Evolutionary conservation across 2,329 filamentous ascomycete genomes (phyloP), one percentile per base, ranked within the genome.

Genomic region (Metarhizium brunneum): DNA sequence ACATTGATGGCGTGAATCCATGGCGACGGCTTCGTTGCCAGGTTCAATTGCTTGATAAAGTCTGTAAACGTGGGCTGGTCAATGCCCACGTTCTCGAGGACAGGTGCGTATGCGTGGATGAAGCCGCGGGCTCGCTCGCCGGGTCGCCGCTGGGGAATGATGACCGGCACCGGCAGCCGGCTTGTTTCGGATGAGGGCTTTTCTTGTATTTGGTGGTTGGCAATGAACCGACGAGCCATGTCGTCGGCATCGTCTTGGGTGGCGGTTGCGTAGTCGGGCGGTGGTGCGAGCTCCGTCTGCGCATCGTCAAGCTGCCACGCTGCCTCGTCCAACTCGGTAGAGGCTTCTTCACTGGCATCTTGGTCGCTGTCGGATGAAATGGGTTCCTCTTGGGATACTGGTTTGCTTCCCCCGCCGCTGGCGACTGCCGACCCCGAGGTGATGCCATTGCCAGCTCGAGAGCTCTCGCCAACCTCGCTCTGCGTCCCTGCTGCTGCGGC

Each of bases 101-200:
- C 63, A 0, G 79, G 79, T 0, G 78, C 71, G 61, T 82, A 82
- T 0, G 76, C 79, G n/a, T 73, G 71, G 3, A 81, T 67, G 59
- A 82, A 81, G 0, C 79, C 80, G 13, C 79, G 70, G 0, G 66
- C 62, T 53, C 75, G 75, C 36, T 72, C 68, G 35, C 73, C 69
- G 1, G 79, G 79, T 11, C 80, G 72, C 2, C 79, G 67, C 56
- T 82, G 80, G 0, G 78, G 76, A 3, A 82, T 63, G 25, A 82
- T 73, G 25, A 82, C 75, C 0, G 78, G 77, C 51, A 70, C 68
- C n/a, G 71, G 66, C 2, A 77, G 62, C 47, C 30, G 11, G 35
- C n/a, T 6, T 16, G 18, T 18, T 49, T 50, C 11, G 30, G 1
- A 13, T 47, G 45, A 3, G 30, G 43, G 14, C 16, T 49, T 42